Evolutionary conservation across 2,329 filamentous ascomycete genomes (phyloP), one percentile per base, ranked within the genome.

Genomic region (Thermoascus crustaceus): DNA sequence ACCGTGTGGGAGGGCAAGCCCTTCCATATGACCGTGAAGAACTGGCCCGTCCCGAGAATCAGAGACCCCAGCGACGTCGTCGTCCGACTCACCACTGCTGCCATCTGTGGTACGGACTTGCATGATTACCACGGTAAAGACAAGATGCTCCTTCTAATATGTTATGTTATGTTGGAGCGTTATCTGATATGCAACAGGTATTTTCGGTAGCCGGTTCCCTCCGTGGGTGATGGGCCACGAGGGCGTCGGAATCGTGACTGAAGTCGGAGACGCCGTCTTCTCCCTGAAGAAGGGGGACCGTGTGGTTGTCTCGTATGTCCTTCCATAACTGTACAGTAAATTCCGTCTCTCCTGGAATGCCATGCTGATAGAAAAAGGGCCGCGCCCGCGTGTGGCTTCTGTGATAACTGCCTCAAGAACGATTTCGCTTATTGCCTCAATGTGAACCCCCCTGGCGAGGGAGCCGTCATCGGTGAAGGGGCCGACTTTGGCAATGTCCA

Each of bases 21-120:
- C 11, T 50, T 46, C 38, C 35, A 49, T 10, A 45, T 58, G 18
- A 37, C 43, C 7, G 41, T 52, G 2, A 41, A 34, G 10, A 39
- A 47, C n/a, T 19, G 44, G 11, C 48, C 51, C 2, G 40, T 42
- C 7, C 50, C 49, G 17, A 37, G 32, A 14, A 37, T 48, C 31
- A 34, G 25, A 10, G 39, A 41, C 13, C 23, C 27, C 9, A 47
- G 34, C 9, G 63, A 67, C 38, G 57, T 52, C 7, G 45, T 67
- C 20, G 50, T 64, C 9, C 53, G 52, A 21, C 48, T 62, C 30
- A 60, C 54, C 2, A 49, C 49, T 1, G 40, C 56, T 5, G 56
- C 53, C 7, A 53, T 63, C 38, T 62, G 58, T 37, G 58, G 60
- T 4, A 47, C 47, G 3, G 57, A 62, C 36, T 37, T 61, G 11